A percentile compares a stretch with the other conserved stretches of the same genome.
Evolutionary conservation across 352 stramenopile species (phyloP).

Genomic region (Phytophthora fragariaefolia): DNA sequence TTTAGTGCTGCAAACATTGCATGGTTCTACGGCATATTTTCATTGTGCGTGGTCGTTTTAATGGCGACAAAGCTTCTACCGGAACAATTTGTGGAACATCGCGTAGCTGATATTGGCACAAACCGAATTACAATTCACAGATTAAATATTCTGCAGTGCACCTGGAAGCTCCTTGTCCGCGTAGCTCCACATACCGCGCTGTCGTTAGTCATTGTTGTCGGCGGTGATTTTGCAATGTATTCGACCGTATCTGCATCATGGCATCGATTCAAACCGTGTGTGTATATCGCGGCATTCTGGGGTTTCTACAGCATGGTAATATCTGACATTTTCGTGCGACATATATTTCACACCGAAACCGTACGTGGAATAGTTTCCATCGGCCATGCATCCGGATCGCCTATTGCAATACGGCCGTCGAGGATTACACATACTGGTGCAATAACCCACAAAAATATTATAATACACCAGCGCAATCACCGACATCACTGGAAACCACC

Average conservation of each 20-base stretch:
- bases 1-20: slow-evolving; percentile 8
- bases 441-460: too few relatives aligned
- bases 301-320: slow-evolving; percentile 24
- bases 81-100: slow-evolving; percentile 10
- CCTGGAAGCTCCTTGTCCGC: slow-evolving; percentile 4
- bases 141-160: slow-evolving; percentile 12
- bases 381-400: too few relatives aligned
- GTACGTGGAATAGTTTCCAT: slow-evolving; percentile 5
- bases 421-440: too few relatives aligned
- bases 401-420: too few relatives aligned
- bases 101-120: background rate
- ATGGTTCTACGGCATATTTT: slow-evolving; percentile 21
- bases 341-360: slow-evolving; percentile 21
- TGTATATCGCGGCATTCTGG: slow-evolving; percentile 31
- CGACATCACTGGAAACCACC: slow-evolving; percentile 3
- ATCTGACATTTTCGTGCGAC: slow-evolving; percentile 12
- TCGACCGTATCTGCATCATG: slow-evolving; percentile 8
- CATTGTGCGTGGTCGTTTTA: slow-evolving; percentile 6
- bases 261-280: slow-evolving; percentile 25
- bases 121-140: background rate
- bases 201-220: slow-evolving; percentile 13
- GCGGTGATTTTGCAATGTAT: slow-evolving; percentile 11
- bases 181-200: slow-evolving; percentile 6
- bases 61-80: slow-evolving; percentile 11
- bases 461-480: background rate